Evolutionary conservation across 1,284 basidiomycete genomes (phyloP).

Genomic region (Cystobasidium sp.): DNA sequence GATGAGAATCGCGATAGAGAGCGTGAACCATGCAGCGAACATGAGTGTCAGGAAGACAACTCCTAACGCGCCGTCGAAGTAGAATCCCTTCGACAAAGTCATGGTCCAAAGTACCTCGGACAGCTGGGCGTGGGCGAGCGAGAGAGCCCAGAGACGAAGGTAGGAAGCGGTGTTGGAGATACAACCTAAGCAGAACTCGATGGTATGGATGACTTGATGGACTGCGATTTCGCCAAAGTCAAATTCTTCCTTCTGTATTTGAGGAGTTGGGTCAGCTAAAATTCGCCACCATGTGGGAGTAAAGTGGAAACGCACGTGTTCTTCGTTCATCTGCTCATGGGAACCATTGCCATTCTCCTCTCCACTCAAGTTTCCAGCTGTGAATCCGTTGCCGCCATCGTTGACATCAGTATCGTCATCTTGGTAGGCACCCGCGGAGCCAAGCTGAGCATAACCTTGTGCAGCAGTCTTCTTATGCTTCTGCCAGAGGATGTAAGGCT

Average conservation of each 20-base stretch:
- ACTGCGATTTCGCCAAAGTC: constrained; percentile 95
- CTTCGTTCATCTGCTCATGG: constrained; percentile 46
- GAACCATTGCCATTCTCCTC: constrained; percentile 24
- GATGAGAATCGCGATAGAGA: constrained; percentile 62
- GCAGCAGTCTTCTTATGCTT: constrained; percentile 83
- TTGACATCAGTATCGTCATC: constrained; percentile 73
- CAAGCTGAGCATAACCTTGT: constrained; percentile 76
- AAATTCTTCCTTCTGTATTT: constrained; percentile 64
- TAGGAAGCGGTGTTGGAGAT: constrained; percentile 99
- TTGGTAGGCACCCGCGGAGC: constrained; percentile 62
- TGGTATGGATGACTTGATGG: constrained; percentile 90
- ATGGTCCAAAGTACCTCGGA: constrained; percentile 74
- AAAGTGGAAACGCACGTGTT: constrained; percentile 40
- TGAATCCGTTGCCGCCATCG: constrained; percentile 50
- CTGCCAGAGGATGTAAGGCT: constrained; percentile 92
- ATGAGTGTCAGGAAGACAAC: constrained; percentile 68
- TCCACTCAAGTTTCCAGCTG: constrained; percentile 4
- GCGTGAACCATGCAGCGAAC: constrained; percentile 77
- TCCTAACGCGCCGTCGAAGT: constrained; percentile 61
- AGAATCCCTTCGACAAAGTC: constrained; percentile 52
- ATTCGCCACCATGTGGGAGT: neutral
- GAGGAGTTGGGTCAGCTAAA: neutral
- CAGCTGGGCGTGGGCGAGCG: constrained; percentile 95
- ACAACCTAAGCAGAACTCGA: constrained; percentile 97
- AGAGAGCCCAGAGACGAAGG: constrained; percentile 97